Evolutionary conservation across 805 yeast species (phyloP), one percentile per base, ranked within the genome.

Genomic region (Osmozyma mogii): DNA sequence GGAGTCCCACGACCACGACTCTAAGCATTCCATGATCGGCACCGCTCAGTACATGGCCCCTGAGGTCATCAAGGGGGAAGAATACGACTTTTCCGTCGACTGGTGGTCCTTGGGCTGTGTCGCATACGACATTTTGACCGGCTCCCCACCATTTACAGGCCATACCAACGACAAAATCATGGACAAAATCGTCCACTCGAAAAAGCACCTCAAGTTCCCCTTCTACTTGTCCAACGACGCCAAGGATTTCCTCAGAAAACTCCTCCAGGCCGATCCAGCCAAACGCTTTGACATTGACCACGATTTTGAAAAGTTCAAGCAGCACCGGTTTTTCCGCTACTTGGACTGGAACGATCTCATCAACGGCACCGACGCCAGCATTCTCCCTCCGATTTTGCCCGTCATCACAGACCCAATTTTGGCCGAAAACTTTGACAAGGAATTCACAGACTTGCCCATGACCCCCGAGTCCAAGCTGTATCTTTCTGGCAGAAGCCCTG

Each of bases 31-130:
- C 9, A 54, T 81, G 40, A 72, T 77, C 29, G 92, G 92, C 1
- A 81, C 92, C 0, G 84, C 87, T 1, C 85, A 81, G 47, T 81
- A 81, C 44, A 81, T 85, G 77, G 95, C 95, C 0, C 96, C 96
- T 3, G 96, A 85, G 50, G 79, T 87, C 18, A 60, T 85, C 16
- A 72, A 70, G 34, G 95, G 94, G 14, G 70, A 77, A 42, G 72
- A 75, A 11, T 87, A 85, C 52, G 85, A 80, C 43, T 78, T 73
- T 31, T 68, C 75, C 18, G 92, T 87, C 28, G 96, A 85, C 52
- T 84, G 94, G 83, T 85, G 95, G 85, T 84, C 95, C 0, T 57
- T 87, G 19, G 96, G 95, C 0, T 81, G 94, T 27, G 78, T 85
- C 5, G 59, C 78, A 28, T 82, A 60, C 45, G 95, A 87, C 50